Evolutionary conservation across 768 basidiomycete genomes (phyloP).

Genomic region (Boletus vermiculosoides): DNA sequence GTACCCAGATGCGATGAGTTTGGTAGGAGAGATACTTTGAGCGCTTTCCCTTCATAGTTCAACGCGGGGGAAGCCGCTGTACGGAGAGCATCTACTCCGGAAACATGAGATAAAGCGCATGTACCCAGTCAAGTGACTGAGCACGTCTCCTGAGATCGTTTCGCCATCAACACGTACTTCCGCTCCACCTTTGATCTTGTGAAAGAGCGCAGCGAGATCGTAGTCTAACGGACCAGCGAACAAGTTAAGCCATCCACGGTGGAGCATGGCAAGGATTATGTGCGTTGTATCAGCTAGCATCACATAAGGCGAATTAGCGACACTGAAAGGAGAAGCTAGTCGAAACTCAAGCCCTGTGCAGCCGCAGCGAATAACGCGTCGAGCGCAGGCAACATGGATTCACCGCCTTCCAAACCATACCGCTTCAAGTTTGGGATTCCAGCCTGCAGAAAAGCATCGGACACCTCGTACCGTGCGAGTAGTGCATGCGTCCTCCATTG

Average conservation of each 20-base stretch:
- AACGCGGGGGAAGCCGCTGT: constrained; percentile 66
- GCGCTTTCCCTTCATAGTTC: constrained; percentile 44
- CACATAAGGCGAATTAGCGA: background rate
- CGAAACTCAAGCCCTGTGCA: constrained; percentile 45
- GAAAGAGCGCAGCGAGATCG: constrained; percentile 68
- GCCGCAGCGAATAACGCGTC: constrained; percentile 73
- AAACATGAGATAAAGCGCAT: constrained; percentile 1
- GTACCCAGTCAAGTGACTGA: constrained; percentile 73
- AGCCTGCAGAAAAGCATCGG: constrained; percentile 81
- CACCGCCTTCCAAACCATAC: constrained; percentile 89
- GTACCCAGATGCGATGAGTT: constrained; percentile 76
- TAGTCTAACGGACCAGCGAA: constrained; percentile 74
- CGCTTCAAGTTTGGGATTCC: constrained; percentile 90
- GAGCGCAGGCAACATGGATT: constrained; percentile 89
- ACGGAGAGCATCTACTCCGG: background rate
- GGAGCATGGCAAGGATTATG: constrained; percentile 82
- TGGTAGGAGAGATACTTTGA: constrained; percentile 77
- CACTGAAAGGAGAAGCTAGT: background rate
- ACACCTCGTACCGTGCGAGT: constrained; percentile 71
- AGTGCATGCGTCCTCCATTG: constrained; percentile 65
- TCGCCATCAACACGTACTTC: constrained; percentile 63
- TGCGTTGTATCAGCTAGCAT: constrained; percentile 60
- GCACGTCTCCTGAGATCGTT: constrained; percentile 76
- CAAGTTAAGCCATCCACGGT: constrained; percentile 83
- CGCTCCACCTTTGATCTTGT: constrained; percentile 81